phyloP scores from a whole-genome alignment of 2,329 filamentous ascomycete genomes.

The Helotiales sp. region DNA sequence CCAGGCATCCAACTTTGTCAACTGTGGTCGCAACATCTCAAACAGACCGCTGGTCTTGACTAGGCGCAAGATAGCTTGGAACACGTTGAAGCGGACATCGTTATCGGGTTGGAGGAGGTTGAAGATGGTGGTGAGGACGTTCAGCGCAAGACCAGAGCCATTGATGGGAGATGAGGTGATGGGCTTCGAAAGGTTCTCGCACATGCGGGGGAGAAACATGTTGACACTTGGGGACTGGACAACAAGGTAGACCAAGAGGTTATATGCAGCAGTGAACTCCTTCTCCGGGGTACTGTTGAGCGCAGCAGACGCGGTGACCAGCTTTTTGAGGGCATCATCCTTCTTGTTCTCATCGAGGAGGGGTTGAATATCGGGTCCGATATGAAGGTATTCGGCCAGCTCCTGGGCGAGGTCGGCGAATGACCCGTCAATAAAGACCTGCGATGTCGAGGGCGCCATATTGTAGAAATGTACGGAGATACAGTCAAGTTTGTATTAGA shows the following conservation, averaged over 20 bases:
- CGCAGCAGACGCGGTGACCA: constrained; percentile 77
- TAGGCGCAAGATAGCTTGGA: constrained; percentile 85
- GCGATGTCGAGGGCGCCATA: constrained; percentile 40
- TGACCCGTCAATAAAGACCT: constrained; percentile 84
- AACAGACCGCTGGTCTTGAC: constrained; percentile 78
- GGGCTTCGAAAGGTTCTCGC: constrained; percentile 86
- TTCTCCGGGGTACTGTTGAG: constrained; percentile 91
- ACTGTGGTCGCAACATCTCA: constrained; percentile 80
- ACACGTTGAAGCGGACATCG: constrained; percentile 85
- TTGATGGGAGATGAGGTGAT: constrained; percentile 85
- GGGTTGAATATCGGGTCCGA: constrained; percentile 70
- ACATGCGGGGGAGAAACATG: constrained; percentile 86
- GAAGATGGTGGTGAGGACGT: constrained; percentile 93
- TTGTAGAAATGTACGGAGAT: constrained; percentile 21
- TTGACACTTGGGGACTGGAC: constrained; percentile 83
- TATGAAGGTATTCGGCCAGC: constrained; percentile 92
- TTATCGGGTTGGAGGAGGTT: constrained; percentile 83
- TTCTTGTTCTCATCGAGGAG: constrained; percentile 74
- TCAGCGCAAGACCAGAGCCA: constrained; percentile 83
- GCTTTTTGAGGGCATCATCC: constrained; percentile 86
- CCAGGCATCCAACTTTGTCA: constrained; percentile 84
- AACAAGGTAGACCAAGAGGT: constrained; percentile 92
- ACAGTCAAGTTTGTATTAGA: constrained; percentile 17
- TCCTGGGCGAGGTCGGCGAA: constrained; percentile 94
- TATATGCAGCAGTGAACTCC: constrained; percentile 95